Evolutionary conservation across 495 filamentous ascomycete genomes (phyloP).

Genomic region (Hypoxylon fragiforme): DNA sequence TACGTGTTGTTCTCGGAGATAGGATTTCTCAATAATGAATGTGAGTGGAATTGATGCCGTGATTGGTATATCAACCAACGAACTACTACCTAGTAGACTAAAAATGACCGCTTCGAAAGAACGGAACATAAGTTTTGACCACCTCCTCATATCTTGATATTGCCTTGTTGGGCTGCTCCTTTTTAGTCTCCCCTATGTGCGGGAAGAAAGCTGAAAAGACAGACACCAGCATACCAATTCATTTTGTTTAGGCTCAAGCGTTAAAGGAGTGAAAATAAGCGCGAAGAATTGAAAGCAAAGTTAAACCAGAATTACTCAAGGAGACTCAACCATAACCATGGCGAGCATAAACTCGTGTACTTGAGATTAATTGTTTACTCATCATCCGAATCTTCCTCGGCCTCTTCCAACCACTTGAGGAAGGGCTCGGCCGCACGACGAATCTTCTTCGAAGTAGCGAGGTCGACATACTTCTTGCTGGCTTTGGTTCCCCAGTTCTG

Average conservation of each 20-base stretch:
- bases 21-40: not conserved
- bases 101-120: not conserved
- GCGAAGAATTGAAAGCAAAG: not conserved
- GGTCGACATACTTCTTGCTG: conserved; percentile 96
- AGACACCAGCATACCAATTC: no score
- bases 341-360: not conserved
- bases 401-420: conserved; percentile 89
- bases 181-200: not conserved
- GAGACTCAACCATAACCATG: conserved; percentile 3
- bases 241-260: no score
- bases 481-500: conserved; percentile 91
- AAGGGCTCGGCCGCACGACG: conserved; percentile 93
- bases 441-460: conserved; percentile 88
- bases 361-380: conserved; percentile 32
- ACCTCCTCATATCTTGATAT: not conserved
- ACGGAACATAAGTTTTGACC: not conserved
- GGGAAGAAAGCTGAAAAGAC: not conserved
- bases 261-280: no score
- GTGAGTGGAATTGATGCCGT: conserved; percentile 13
- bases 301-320: conserved; percentile 8
- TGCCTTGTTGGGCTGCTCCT: not conserved
- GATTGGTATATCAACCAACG: no score
- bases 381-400: conserved; percentile 79
- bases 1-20: not conserved
- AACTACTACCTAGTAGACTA: no score